Conservation (phyloP, 192 early-diverging fungal species). For the Phycomyces blakesleeanus region DNA sequence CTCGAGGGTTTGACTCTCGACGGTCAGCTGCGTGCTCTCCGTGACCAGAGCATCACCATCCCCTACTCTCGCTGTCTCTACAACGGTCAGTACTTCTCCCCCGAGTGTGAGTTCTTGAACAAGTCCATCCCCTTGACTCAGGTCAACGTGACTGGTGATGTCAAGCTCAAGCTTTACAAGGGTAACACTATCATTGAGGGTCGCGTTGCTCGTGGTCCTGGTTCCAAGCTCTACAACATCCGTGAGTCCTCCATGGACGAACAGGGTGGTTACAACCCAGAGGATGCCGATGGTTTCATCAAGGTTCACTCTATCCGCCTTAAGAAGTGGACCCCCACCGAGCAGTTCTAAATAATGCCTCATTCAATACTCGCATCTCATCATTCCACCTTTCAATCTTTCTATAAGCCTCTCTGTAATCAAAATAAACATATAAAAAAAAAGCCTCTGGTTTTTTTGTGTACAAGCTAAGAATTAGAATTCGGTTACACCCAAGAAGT, state of each 20-base stretch:
- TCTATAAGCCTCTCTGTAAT: too few relatives aligned
- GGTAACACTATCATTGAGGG: conserved; percentile 88
- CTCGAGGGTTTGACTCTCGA: conserved; percentile 94
- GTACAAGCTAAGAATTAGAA: too few relatives aligned
- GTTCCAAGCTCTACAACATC: conserved; percentile 89
- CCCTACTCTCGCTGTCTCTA: conserved; percentile 75
- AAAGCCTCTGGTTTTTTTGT: too few relatives aligned
- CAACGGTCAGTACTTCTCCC: conserved; percentile 97
- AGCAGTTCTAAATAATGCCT: neutral
- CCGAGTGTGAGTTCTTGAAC: conserved; percentile 89
- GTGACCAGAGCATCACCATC: conserved; percentile 89
- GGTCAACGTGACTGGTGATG: conserved; percentile 84
- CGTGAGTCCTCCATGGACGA: conserved; percentile 96
- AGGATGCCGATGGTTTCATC: conserved; percentile 96
- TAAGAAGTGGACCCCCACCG: conserved; percentile 66
- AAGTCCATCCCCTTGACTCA: conserved; percentile 81
- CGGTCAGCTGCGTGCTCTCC: conserved; percentile 89
- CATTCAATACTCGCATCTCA: too few relatives aligned
- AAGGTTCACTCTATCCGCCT: conserved; percentile 95
- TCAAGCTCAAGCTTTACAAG: conserved; percentile 96
- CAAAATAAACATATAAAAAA: too few relatives aligned
- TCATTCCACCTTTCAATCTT: too few relatives aligned
- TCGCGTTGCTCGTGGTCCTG: conserved; percentile 64
- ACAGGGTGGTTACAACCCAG: conserved; percentile 86
- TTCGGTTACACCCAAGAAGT: too few relatives aligned